Base-by-base conservation (phyloP, 352 stramenopile genomes). In the Phytophthora sojae region DNA sequence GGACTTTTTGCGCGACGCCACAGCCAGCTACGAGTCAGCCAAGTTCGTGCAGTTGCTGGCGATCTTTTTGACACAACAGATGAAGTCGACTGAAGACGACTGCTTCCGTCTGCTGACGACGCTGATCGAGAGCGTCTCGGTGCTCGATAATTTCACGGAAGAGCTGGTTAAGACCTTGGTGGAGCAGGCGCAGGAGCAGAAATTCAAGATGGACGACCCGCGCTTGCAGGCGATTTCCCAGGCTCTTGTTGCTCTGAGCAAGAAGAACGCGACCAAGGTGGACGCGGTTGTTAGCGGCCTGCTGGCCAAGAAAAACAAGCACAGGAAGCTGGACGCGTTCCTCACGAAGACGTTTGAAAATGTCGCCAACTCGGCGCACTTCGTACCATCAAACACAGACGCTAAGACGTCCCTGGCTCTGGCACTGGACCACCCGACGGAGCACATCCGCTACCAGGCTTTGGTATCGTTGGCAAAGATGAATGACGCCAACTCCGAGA, bases 311-410 rank as follows among this genome's bases (percentile, higher is more conserved):
- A 64, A 80, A 14, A 63, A 58, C 29, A 84, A 89, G 49, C 68
- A 76, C 39, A 42, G 14, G 71, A 75, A 76, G 25, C 57, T 91
- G n/a, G 79, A 79, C 62, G 67, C 71, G 60, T 95, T 95, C 61
- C 37, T 95, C 12, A 76, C 79, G 19, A 74, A 77, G 26, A 93
- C 88, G 26, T 94, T 95, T 64, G 71, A 82, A 19, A 84, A 85
- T 42, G 75, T 95, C 7, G 76, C 88, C 4, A 92, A 93, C 66
- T 94, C 88, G 55, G 84, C 88, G 8, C 86, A 93, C 61, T 95
- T 94, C 69, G 64, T 95, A 56, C 85, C 86, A 12, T 85, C 80
- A 1, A 76, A 69, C 30, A 78, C 74, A 5, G 79, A 91, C 53
- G 83, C 83, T n/a, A 89, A 81, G 61, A 95, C 86, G 29, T 95